phyloP scores from a whole-genome alignment of 108 stramenopile genomes.

The Fragilaria radians region DNA sequence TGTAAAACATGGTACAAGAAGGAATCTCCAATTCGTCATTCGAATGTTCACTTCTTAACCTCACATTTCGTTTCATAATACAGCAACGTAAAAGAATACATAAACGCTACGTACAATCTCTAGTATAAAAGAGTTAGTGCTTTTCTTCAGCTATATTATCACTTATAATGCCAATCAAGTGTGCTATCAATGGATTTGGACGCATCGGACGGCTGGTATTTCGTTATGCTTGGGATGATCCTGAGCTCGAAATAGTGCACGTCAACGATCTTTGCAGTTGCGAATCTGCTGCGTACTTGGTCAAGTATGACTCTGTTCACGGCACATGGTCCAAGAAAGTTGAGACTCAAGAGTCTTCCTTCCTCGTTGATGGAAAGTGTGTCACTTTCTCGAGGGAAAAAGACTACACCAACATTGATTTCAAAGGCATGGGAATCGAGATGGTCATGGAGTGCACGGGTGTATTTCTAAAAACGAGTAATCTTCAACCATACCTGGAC shows the following conservation, averaged over 20 bases:
- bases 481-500: constrained; percentile 71
- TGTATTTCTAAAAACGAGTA: constrained; percentile 71
- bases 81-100: too few species aligned
- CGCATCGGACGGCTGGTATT: constrained; percentile 90
- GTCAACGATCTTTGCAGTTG: constrained; percentile 88
- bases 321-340: constrained; percentile 88
- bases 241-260: constrained; percentile 81
- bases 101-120: too few species aligned
- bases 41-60: too few species aligned
- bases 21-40: too few species aligned
- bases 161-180: constrained; percentile 38
- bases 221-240: constrained; percentile 87
- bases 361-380: constrained; percentile 83
- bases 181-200: constrained; percentile 90
- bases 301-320: constrained; percentile 93
- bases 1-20: too few species aligned
- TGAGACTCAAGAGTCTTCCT: constrained; percentile 41
- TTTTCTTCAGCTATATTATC: too few species aligned
- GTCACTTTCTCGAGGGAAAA: constrained; percentile 66
- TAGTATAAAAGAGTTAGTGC: too few species aligned
- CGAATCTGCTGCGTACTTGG: constrained; percentile 83
- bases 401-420: constrained; percentile 77
- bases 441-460: constrained; percentile 93
- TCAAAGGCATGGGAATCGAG: constrained; percentile 63
- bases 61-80: too few species aligned